Percentiles rank a stretch among this genome's conserved stretches.
Conservation (phyloP, 1,284 basidiomycete species). For the Fistulinella cinereoalba region DNA sequence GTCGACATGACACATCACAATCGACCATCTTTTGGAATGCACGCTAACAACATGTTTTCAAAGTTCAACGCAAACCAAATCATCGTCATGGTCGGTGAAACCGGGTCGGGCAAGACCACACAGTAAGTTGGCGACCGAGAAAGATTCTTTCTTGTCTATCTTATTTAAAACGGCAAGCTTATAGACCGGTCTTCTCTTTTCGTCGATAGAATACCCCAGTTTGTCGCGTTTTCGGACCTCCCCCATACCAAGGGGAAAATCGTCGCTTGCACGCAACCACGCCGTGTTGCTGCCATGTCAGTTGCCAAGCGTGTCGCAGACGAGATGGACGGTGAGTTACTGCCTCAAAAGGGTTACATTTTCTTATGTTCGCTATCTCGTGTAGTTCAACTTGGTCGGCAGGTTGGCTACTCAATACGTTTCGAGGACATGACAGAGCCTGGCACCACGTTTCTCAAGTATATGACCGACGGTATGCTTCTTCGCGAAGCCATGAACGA, state of each 20-base stretch:
- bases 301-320: constrained; percentile 98
- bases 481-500: constrained; percentile 98
- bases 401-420: constrained; percentile 98
- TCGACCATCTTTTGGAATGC: constrained; percentile 1
- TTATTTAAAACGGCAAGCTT: constrained; percentile 19
- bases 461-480: constrained; percentile 99
- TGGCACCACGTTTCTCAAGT: constrained; percentile 91
- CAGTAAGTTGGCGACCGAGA: constrained; percentile 57
- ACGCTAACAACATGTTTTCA: constrained; percentile 12
- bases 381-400: constrained; percentile 83
- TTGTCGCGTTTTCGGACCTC: constrained; percentile 90
- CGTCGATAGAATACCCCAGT: constrained; percentile 81
- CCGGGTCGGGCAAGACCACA: constrained; percentile 97
- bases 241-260: constrained; percentile 86
- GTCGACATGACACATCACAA: constrained; percentile 30
- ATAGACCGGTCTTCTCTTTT: constrained; percentile 28
- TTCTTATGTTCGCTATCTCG: constrained; percentile 5
- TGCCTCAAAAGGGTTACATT: neutral
- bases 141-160: constrained; percentile 18
- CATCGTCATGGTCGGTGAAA: constrained; percentile 96
- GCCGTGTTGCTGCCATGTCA: constrained; percentile 96
- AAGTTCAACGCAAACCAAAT: constrained; percentile 89
- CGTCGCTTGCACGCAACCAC: constrained; percentile 96
- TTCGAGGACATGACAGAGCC: constrained; percentile 98
- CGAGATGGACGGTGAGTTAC: constrained; percentile 87